Conservation (phyloP, 2,329 filamentous ascomycete species). For the Botrytis fabae region DNA sequence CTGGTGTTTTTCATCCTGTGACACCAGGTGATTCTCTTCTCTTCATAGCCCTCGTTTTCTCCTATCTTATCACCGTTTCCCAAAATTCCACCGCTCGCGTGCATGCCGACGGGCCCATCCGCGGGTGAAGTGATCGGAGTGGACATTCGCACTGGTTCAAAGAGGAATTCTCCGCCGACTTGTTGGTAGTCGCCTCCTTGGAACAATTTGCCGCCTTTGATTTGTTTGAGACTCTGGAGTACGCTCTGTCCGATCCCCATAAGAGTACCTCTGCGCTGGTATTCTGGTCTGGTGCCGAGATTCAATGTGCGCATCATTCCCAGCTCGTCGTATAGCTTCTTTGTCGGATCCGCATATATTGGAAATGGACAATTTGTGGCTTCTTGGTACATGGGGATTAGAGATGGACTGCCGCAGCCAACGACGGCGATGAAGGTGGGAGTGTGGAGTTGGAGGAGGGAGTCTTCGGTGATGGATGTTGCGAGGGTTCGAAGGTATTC, state of each 20-base stretch:
- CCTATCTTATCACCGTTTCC: slow-evolving; percentile 27
- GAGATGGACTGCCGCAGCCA: slow-evolving; percentile 55
- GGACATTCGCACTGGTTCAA: slow-evolving; percentile 38
- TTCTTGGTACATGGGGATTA: slow-evolving; percentile 54
- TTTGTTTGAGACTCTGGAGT: slow-evolving; percentile 48
- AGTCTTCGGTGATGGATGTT: slow-evolving; percentile 35
- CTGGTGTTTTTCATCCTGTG: slow-evolving; percentile 79
- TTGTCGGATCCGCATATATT: slow-evolving; percentile 57
- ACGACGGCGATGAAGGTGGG: slow-evolving; percentile 50
- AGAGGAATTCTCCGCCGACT: slow-evolving; percentile 48
- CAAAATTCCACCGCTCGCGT: slow-evolving; percentile 23
- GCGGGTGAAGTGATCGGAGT: slow-evolving; percentile 31
- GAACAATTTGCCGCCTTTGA: slow-evolving; percentile 44
- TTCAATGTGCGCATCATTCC: slow-evolving; percentile 53
- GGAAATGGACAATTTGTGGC: slow-evolving; percentile 53
- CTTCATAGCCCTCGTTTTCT: slow-evolving; percentile 40
- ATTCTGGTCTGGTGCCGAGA: slow-evolving; percentile 50
- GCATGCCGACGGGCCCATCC: slow-evolving; percentile 4
- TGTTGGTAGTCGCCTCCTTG: slow-evolving; percentile 54
- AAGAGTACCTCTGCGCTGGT: slow-evolving; percentile 47
- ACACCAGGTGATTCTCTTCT: slow-evolving; percentile 72
- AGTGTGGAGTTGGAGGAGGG: slow-evolving; percentile 38
- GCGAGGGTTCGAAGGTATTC: slow-evolving; percentile 40
- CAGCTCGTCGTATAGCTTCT: slow-evolving; percentile 53
- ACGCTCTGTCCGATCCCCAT: slow-evolving; percentile 44